These are phyloP conservation scores for Avena eriantha DNA, from an alignment of 176 grass and related monocot species.

Conservation along the genomic window DNA sequence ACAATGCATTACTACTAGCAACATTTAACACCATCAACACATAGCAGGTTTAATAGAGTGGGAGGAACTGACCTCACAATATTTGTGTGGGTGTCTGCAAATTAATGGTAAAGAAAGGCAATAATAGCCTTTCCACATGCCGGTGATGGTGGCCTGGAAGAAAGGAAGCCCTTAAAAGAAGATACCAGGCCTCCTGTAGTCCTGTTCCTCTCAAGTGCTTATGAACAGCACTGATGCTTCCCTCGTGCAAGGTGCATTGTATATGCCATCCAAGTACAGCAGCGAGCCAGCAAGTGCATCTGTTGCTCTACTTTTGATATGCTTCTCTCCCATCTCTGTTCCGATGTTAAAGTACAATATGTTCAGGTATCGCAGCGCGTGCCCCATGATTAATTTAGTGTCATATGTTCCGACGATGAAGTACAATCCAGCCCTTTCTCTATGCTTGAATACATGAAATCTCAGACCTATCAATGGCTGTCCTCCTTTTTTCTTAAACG, in stretches of 20 bases:
- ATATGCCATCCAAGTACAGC: constrained; percentile 32
- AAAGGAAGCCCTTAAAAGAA: constrained; percentile 33
- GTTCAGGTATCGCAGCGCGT: neutral
- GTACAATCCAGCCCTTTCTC: constrained; percentile 15
- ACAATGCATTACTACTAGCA: neutral
- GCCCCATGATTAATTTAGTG: neutral
- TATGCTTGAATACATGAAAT: constrained; percentile 31
- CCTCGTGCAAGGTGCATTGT: constrained; percentile 9
- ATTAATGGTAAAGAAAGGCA: neutral
- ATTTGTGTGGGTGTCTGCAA: neutral
- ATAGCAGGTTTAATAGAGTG: constrained; percentile 20
- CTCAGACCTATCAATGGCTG: constrained; percentile 19
- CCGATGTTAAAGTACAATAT: constrained; percentile 35
- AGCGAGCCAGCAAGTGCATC: constrained; percentile 32
- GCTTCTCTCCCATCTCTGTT: neutral
- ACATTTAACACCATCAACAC: neutral
- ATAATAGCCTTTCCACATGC: neutral
- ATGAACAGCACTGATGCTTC: constrained; percentile 24
- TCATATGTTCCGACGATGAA: neutral
- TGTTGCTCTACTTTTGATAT: constrained; percentile 36
- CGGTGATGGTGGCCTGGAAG: constrained; percentile 25
- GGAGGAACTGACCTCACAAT: constrained; percentile 7
- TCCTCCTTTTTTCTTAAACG: neutral
- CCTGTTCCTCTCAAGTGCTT: constrained; percentile 20
- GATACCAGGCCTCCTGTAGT: neutral